Evolutionary conservation across 768 basidiomycete genomes (phyloP).

Genomic region (Auricularia sp.): DNA sequence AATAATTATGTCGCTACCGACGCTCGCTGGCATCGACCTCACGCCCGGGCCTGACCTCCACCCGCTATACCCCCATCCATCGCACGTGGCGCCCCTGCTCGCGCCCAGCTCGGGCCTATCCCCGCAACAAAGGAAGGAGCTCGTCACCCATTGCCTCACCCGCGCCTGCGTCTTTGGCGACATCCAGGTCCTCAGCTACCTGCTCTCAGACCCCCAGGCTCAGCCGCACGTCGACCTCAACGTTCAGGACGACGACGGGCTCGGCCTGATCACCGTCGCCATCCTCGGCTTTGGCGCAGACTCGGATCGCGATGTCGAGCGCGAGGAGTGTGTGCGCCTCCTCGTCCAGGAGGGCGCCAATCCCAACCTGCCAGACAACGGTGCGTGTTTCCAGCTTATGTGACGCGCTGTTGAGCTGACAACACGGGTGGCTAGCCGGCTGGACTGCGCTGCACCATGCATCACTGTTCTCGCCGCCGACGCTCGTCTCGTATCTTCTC

Average conservation of each 20-base stretch:
- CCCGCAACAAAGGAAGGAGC: conserved; percentile 54
- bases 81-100: conserved; percentile 52
- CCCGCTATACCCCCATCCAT: conserved; percentile 63
- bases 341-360: conserved; percentile 73
- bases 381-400: conserved; percentile 29
- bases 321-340: conserved; percentile 81
- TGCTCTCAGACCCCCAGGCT: conserved; percentile 58
- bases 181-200: conserved; percentile 56
- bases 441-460: conserved; percentile 96
- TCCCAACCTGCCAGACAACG: conserved; percentile 48
- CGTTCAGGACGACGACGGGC: conserved; percentile 75
- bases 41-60: conserved; percentile 71
- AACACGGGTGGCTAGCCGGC: conserved; percentile 45
- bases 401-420: not conserved
- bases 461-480: conserved; percentile 78
- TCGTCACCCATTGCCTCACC: conserved; percentile 63
- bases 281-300: conserved; percentile 80
- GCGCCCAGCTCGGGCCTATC: conserved; percentile 58
- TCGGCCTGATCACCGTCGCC: conserved; percentile 64
- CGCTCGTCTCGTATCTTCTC: conserved; percentile 83
- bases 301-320: conserved; percentile 74
- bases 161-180: conserved; percentile 77
- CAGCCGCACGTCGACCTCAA: conserved; percentile 59
- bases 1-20: conserved; percentile 3
- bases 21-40: conserved; percentile 39